Evolutionary conservation across 257 asterid genomes (phyloP), one percentile per base, ranked within the genome.

Genomic region (Nyctanthes arbortristis): DNA sequence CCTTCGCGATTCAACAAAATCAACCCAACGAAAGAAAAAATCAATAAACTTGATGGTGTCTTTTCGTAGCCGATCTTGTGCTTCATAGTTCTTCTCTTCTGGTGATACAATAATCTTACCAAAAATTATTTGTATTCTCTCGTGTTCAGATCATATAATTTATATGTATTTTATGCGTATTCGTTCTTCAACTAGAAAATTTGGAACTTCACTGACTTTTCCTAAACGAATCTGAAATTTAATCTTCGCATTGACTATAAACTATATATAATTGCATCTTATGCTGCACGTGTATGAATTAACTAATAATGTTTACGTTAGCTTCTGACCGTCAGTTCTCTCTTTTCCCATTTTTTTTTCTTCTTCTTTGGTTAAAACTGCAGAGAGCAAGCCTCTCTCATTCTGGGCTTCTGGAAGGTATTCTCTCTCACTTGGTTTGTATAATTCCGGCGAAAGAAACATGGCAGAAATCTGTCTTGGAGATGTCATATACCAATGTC

Each of bases 391-490:
- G 56, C 29, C 61, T 65, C 63, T 77, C 65, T 56, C 67, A 69
- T 63, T 71, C 73, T 74, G 87, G 86, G 67, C 24, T 57, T 63
- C 73, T 57, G 66, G 82, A 77, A 86, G 93, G 93, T 88, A 39
- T 22, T 65, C 33, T 55, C 43, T 58, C 40, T 27, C 59, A n/a
- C 62, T 25, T 43, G 67, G 39, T 20, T 14, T 36, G 4, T 36
- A 25, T 47, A 57, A 37, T 16, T 58, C 12, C 34, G 54, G 20
- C 66, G 65, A 35, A 22, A 65, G 76, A 40, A 40, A 29, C 32
- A 22, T 49, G 6, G 37, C 43, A 7, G 43, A 65, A 7, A 61
- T 66, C 22, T 55, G 56, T 66, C 13, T 22, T 1, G 13, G 36
- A 37, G 33, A 56, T 22, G 56, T 33, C 20, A 59, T 54, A 27